Conservation (phyloP, 1,284 basidiomycete species). For the Earliella scabrosa region DNA sequence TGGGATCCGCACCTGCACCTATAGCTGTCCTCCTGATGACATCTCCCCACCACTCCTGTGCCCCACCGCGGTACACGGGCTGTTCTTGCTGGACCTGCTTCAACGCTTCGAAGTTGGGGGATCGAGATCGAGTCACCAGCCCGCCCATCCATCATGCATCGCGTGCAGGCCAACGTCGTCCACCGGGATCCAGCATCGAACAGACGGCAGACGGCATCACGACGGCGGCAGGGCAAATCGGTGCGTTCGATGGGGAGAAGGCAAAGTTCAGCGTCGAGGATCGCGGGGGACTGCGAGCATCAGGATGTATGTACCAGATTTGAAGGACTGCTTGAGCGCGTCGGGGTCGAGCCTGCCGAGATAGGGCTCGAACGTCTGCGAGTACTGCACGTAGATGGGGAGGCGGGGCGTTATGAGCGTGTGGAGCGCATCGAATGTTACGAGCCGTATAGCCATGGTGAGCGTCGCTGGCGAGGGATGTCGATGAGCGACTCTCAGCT, state of each 20-base stretch:
- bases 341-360: constrained; percentile 60
- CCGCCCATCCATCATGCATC: background rate
- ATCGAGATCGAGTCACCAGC: background rate
- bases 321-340: constrained; percentile 65
- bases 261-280: background rate
- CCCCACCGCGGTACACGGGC: constrained; percentile 57
- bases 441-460: constrained; percentile 56
- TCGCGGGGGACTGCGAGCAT: background rate
- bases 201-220: too few relatives aligned
- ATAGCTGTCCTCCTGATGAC: constrained; percentile 74
- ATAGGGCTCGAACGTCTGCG: constrained; percentile 64
- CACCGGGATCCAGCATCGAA: too few relatives aligned
- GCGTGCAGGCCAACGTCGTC: background rate
- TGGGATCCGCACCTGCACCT: constrained; percentile 66
- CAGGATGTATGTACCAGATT: constrained; percentile 49
- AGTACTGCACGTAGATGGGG: constrained; percentile 73
- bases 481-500: too few relatives aligned
- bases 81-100: constrained; percentile 60
- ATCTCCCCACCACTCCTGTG: constrained; percentile 70
- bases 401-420: constrained; percentile 67
- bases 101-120: constrained; percentile 50
- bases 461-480: background rate
- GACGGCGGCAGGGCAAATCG: background rate
- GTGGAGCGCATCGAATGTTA: constrained; percentile 74
- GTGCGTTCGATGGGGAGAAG: too few relatives aligned